Percentiles rank a stretch among this genome's conserved stretches.
Evolutionary conservation across 192 early-diverging fungal genomes (phyloP).

Genomic region (Umbelopsis sp.): DNA sequence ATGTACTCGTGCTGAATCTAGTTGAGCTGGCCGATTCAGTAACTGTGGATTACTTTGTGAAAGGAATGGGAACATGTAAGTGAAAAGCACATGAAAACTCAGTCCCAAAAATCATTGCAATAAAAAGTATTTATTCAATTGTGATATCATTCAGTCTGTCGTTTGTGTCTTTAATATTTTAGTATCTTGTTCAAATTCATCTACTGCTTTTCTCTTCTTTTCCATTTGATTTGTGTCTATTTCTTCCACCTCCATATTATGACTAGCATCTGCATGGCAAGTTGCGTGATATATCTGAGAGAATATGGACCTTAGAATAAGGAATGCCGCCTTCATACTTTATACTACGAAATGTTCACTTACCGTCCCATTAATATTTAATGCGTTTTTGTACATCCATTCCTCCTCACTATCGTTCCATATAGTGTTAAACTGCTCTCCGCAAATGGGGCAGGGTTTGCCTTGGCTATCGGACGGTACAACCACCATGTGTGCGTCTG

Average conservation of each 20-base stretch:
- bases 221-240: not conserved
- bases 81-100: slow-evolving; percentile 6
- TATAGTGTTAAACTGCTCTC: slow-evolving; percentile 70
- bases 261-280: slow-evolving; percentile 52
- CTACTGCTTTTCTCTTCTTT: slow-evolving; percentile 8
- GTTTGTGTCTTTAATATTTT: not conserved
- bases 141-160: slow-evolving; percentile 8
- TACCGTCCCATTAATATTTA: slow-evolving; percentile 59
- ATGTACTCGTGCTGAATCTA: not conserved
- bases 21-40: slow-evolving; percentile 3
- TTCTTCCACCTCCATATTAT: slow-evolving; percentile 12
- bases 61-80: slow-evolving; percentile 4
- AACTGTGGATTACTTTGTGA: slow-evolving; percentile 1
- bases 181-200: not conserved
- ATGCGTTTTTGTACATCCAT: slow-evolving; percentile 74
- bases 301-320: not conserved
- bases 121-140: not conserved
- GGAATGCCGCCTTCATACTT: not conserved
- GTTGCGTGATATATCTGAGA: slow-evolving; percentile 62
- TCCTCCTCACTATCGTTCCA: slow-evolving; percentile 80
- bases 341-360: slow-evolving; percentile 4
- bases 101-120: not conserved
- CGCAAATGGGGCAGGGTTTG: slow-evolving; percentile 73
- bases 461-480: slow-evolving; percentile 45
- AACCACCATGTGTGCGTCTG: slow-evolving; percentile 43